A percentile compares a stretch with the other conserved stretches of the same genome.
phyloP scores from a whole-genome alignment of 495 filamentous ascomycete species.

The Hypoxylon trugodes region DNA sequence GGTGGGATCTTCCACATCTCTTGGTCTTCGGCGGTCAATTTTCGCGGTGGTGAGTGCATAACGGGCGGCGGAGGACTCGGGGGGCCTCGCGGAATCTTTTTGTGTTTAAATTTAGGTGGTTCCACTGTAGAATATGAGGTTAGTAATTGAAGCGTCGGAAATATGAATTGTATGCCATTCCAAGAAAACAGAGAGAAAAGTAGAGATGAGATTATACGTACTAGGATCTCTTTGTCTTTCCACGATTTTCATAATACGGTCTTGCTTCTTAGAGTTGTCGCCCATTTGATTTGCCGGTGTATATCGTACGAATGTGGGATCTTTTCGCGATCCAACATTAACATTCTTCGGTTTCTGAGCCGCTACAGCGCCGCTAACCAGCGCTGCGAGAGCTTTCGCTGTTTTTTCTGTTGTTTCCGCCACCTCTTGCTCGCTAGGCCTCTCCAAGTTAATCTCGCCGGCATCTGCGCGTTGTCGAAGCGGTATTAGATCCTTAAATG shows the following conservation, averaged over 20 bases:
- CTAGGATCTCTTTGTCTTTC: conserved; percentile 91
- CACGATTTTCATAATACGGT: conserved; percentile 98
- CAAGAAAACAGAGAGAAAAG: background rate
- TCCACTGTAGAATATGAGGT: conserved; percentile 65
- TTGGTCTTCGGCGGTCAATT: conserved; percentile 96
- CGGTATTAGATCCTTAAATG: conserved; percentile 96
- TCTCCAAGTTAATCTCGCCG: conserved; percentile 88
- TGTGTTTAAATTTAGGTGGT: conserved; percentile 97
- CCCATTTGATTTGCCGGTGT: conserved; percentile 98
- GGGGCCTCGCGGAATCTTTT: conserved; percentile 95
- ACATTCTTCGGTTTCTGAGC: conserved; percentile 97
- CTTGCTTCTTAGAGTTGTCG: conserved; percentile 83
- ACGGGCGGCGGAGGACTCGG: conserved; percentile 92
- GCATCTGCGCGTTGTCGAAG: conserved; percentile 92
- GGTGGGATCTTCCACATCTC: conserved; percentile 97
- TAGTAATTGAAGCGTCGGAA: conserved; percentile 3
- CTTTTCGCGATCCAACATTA: conserved; percentile 75
- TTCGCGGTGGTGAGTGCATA: conserved; percentile 94
- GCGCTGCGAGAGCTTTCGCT: conserved; percentile 77
- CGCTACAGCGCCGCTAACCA: conserved; percentile 86
- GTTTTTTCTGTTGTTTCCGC: conserved; percentile 84
- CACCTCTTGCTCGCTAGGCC: conserved; percentile 86
- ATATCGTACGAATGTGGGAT: conserved; percentile 94
- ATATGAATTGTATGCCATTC: background rate
- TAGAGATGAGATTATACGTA: conserved; percentile 9